These are phyloP conservation scores for Tinospora cordifolia DNA, from an alignment of 164 flowering plant species.

Conservation along the genomic window DNA sequence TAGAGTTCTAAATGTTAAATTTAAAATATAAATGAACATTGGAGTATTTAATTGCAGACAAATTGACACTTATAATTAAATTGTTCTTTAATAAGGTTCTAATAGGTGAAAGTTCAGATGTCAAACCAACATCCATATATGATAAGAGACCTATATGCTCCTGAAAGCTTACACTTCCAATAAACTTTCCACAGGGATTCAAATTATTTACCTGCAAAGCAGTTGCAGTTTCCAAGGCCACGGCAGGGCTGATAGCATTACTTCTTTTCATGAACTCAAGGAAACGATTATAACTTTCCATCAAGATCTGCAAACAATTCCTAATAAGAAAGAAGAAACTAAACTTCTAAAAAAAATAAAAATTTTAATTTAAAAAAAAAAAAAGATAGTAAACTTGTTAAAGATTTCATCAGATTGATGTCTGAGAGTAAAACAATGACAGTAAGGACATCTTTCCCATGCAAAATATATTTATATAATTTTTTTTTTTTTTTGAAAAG, in stretches of 20 bases:
- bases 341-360: no score
- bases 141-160: neutral
- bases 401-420: neutral
- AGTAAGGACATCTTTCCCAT: neutral
- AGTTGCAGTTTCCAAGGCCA: conserved; percentile 94
- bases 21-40: no score
- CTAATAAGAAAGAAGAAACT: neutral
- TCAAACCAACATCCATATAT: neutral
- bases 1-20: no score
- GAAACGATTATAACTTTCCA: conserved; percentile 78
- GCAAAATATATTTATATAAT: neutral
- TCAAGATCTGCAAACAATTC: conserved; percentile 46
- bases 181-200: neutral
- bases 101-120: neutral
- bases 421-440: neutral
- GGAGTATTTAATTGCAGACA: no score
- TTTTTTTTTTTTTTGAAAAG: no score
- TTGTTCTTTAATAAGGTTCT: no score
- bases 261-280: conserved; percentile 78
- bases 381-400: neutral
- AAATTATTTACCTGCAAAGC: conserved; percentile 71
- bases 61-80: no score
- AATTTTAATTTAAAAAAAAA: no score
- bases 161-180: neutral
- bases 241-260: conserved; percentile 82